phyloP scores from a whole-genome alignment of 306 rosid species.

The Casuarina equisetifolia region DNA sequence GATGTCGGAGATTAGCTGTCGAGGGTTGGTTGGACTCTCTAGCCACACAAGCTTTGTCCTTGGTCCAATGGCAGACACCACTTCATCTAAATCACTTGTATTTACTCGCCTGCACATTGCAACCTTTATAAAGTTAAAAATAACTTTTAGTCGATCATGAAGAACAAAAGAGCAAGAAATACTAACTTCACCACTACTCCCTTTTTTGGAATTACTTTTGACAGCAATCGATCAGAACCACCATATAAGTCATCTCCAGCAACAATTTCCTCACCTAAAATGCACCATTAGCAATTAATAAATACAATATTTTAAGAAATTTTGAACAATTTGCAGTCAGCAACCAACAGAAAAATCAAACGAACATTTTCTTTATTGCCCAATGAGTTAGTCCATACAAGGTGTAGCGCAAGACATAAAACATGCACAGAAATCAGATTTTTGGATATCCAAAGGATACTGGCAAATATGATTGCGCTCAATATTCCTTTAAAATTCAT shows the following conservation, averaged over 20 bases:
- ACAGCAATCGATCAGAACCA: slow-evolving; percentile 80
- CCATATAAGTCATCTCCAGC: slow-evolving; percentile 91
- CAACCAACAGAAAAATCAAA: background rate
- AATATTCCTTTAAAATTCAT: background rate
- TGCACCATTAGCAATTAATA: slow-evolving; percentile 21
- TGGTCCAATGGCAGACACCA: slow-evolving; percentile 78
- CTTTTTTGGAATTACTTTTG: slow-evolving; percentile 70
- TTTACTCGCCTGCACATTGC: slow-evolving; percentile 69
- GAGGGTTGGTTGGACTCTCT: slow-evolving; percentile 97
- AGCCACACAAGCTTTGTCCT: slow-evolving; percentile 89
- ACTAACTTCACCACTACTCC: slow-evolving; percentile 89
- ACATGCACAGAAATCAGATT: background rate
- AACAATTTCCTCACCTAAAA: slow-evolving; percentile 82
- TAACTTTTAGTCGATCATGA: slow-evolving; percentile 23
- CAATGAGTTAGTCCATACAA: background rate
- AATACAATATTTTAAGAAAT: slow-evolving; percentile 10
- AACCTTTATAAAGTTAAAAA: slow-evolving; percentile 29
- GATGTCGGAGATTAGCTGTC: slow-evolving; percentile 72
- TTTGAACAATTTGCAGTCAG: slow-evolving; percentile 22
- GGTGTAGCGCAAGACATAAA: background rate
- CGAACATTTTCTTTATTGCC: background rate
- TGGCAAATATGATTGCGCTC: background rate
- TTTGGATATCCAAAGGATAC: background rate
- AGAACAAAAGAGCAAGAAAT: slow-evolving; percentile 23
- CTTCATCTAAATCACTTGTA: slow-evolving; percentile 74